phyloP scores from a whole-genome alignment of 495 filamentous ascomycete genomes.

The Penicillium longicatenatum region DNA sequence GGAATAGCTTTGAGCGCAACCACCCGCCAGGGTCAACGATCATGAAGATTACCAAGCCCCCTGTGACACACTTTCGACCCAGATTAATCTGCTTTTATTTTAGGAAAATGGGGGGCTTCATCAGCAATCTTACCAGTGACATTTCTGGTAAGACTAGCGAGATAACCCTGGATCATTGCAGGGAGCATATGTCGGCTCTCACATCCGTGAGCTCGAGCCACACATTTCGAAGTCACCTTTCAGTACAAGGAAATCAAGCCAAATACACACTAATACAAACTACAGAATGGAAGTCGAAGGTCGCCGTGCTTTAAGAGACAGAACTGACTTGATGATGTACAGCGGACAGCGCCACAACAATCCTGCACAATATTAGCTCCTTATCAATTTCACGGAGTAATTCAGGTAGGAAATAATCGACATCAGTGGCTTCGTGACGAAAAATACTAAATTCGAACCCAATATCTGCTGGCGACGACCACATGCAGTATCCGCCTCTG shows the following conservation, averaged over 20 bases:
- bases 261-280: background rate
- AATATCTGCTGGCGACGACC: background rate
- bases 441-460: background rate
- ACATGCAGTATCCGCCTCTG: background rate
- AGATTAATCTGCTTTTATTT: background rate
- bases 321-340: background rate
- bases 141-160: background rate
- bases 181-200: background rate
- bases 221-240: background rate
- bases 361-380: background rate
- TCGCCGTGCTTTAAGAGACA: background rate
- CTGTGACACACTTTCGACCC: background rate
- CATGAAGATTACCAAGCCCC: background rate
- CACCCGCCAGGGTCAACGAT: background rate
- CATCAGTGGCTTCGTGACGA: background rate
- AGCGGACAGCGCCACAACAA: background rate
- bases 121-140: background rate
- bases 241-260: background rate
- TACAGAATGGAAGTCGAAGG: background rate
- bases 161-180: background rate
- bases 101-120: background rate
- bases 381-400: background rate
- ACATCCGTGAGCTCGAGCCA: constrained; percentile 1
- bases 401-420: background rate
- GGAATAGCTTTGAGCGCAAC: background rate